These are phyloP conservation scores for Phaeosphaeria sp. DNA, from an alignment of 2,329 filamentous ascomycete species.

Conservation along the genomic window DNA sequence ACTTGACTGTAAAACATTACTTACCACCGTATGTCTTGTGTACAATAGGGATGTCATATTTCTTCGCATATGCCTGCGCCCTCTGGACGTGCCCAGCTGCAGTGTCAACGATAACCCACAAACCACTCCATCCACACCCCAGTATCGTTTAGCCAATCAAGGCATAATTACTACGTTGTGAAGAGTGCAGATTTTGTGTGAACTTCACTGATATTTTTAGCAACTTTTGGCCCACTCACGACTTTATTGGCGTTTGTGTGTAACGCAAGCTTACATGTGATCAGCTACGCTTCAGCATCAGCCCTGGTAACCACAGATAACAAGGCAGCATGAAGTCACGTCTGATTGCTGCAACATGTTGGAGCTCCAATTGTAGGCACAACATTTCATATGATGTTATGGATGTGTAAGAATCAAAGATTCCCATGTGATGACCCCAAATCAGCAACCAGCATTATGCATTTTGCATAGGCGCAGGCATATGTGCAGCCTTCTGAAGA, in stretches of 20 bases:
- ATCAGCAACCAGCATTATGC: too few relatives aligned
- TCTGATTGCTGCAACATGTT: background rate
- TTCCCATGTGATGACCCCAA: background rate
- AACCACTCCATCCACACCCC: slow-evolving; percentile 15
- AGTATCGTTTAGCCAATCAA: slow-evolving; percentile 11
- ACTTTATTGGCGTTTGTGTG: background rate
- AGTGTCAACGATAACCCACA: slow-evolving; percentile 53
- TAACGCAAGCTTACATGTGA: background rate
- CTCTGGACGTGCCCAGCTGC: slow-evolving; percentile 58
- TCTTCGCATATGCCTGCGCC: slow-evolving; percentile 59
- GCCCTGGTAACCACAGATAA: background rate
- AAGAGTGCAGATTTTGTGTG: background rate
- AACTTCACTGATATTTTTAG: too few relatives aligned
- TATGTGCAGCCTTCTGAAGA: background rate
- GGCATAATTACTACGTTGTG: background rate
- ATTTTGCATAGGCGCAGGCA: background rate
- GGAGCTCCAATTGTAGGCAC: background rate
- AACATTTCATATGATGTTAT: background rate
- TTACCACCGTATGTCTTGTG: slow-evolving; percentile 58
- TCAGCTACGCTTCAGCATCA: background rate
- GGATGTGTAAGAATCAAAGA: background rate
- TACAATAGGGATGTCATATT: slow-evolving; percentile 59
- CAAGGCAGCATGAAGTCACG: background rate
- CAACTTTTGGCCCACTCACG: background rate
- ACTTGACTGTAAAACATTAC: background rate